Evolutionary conservation across 352 stramenopile genomes (phyloP), one percentile per base, ranked within the genome.

Genomic region (Globisporangium okanoganense): DNA sequence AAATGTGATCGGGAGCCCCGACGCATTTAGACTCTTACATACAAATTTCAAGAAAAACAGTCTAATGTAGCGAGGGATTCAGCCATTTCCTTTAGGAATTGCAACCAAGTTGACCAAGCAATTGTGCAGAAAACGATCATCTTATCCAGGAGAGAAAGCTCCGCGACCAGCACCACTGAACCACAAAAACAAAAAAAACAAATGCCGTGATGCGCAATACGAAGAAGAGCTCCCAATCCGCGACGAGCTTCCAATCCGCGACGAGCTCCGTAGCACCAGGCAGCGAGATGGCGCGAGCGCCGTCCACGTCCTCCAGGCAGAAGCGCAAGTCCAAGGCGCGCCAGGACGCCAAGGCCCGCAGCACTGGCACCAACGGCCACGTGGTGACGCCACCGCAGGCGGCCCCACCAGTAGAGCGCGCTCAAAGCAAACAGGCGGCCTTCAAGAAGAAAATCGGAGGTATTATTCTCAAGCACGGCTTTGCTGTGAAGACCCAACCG

Each of bases 171-270:
- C 45, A 22, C 14, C 31, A 16, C 31, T 52, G 22, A 35, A 13
- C 22, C 31, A 24, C 45, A 25, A 20, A 35, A 22, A n/a, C 29
- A 22, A 52, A 27, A 35, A 52, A 51, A 20, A 33, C n/a, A n/a
- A n/a, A n/a, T n/a, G 14, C 18, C 25, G 13, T 41, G 13, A 55
- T 55, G 48, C 48, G 31, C 48, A 41, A 36, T 55, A 36, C 48
- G 24, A 55, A 47, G 41, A 25, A 55, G 48, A 55, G 48, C 48
- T 41, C 48, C 48, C 31, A 55, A 7, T 55, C 27, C 16, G 25
- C 33, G 48, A 13, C 48, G 25, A 33, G 29, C 29, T 33, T n/a
- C 48, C 31, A 55, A 7, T 55, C 27, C 16, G 25, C 33, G 48
- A 13, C 48, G 25, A 33, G 29, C 29, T 33, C 29, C 29, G 29